These are phyloP conservation scores for Reutealis trisperma DNA, from an alignment of 345 rosid genomes.

Conservation along the genomic window DNA sequence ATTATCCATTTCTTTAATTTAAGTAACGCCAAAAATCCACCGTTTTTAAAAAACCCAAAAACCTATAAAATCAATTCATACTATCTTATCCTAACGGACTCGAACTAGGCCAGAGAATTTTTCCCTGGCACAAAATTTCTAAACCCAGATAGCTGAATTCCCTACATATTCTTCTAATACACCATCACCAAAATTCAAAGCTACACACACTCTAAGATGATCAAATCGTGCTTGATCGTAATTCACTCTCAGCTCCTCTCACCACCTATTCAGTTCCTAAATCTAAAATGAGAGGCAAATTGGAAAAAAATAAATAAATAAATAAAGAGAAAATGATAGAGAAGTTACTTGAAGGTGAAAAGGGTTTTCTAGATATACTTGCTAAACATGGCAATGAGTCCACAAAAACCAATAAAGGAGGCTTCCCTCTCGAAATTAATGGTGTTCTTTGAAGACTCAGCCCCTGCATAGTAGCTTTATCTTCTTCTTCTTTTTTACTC, in stretches of 20 bases:
- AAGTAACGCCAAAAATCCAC: not conserved
- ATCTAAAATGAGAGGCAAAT: not conserved
- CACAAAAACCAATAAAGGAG: conserved; percentile 48
- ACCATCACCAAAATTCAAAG: not conserved
- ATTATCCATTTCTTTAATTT: not conserved
- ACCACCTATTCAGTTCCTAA: not conserved
- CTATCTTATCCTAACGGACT: not conserved
- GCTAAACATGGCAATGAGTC: conserved; percentile 56
- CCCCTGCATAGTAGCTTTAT: conserved; percentile 42
- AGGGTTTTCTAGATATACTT: conserved; percentile 34
- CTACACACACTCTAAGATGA: not conserved
- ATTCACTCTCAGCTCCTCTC: not conserved
- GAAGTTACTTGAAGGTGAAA: conserved; percentile 51
- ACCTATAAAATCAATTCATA: not conserved
- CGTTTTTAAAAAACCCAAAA: not conserved
- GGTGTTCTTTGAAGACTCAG: conserved; percentile 36
- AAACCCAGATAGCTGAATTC: conserved; percentile 2
- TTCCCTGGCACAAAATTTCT: not conserved
- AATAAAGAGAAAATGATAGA: not conserved
- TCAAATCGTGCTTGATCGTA: not conserved
- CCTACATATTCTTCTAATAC: not conserved
- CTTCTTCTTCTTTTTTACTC: not conserved
- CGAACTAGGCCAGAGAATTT: not conserved
- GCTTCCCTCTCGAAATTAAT: conserved; percentile 44
- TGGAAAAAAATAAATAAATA: not conserved